A percentile compares a stretch with the other conserved stretches of the same genome.
phyloP scores from a whole-genome alignment of 192 early-diverging fungal species.

The Dimargaris verticillata region DNA sequence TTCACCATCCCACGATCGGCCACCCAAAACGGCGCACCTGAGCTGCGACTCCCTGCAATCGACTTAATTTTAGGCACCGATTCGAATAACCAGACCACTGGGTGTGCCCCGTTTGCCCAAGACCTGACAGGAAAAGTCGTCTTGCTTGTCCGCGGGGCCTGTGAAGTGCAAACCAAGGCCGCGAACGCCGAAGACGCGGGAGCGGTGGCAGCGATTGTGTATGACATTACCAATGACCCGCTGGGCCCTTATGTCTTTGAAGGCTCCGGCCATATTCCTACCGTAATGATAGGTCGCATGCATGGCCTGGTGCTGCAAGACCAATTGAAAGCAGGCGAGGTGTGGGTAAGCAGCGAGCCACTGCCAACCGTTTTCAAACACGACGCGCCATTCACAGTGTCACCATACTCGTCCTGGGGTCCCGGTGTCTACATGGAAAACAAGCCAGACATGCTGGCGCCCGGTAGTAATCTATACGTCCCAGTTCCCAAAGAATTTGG shows the following conservation, averaged over 20 bases:
- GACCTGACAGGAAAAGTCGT: slow-evolving; percentile 31
- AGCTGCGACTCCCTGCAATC: slow-evolving; percentile 10
- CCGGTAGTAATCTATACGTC: slow-evolving; percentile 44
- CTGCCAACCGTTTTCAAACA: slow-evolving; percentile 18
- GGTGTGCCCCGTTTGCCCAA: slow-evolving; percentile 26
- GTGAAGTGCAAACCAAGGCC: slow-evolving; percentile 47
- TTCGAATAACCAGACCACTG: slow-evolving; percentile 32
- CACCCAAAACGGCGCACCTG: not conserved
- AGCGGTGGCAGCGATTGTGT: slow-evolving; percentile 48
- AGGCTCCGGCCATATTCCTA: slow-evolving; percentile 12
- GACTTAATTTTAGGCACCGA: slow-evolving; percentile 27
- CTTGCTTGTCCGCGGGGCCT: slow-evolving; percentile 51
- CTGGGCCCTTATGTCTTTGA: not conserved
- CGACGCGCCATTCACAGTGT: slow-evolving; percentile 37
- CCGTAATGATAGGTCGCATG: slow-evolving; percentile 31
- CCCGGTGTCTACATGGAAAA: slow-evolving; percentile 45
- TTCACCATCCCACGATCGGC: slow-evolving; percentile 12
- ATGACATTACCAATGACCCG: slow-evolving; percentile 24
- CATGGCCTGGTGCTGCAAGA: slow-evolving; percentile 22
- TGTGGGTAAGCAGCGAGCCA: slow-evolving; percentile 29
- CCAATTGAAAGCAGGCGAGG: slow-evolving; percentile 14
- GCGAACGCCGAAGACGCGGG: slow-evolving; percentile 33
- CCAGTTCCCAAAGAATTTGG: slow-evolving; percentile 38
- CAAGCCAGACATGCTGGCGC: slow-evolving; percentile 43
- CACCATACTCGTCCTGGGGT: slow-evolving; percentile 58